Percentiles rank a stretch among this genome's conserved stretches.
Evolutionary conservation across 2,329 filamentous ascomycete species (phyloP).

Genomic region (Fusarium fracticaudum): DNA sequence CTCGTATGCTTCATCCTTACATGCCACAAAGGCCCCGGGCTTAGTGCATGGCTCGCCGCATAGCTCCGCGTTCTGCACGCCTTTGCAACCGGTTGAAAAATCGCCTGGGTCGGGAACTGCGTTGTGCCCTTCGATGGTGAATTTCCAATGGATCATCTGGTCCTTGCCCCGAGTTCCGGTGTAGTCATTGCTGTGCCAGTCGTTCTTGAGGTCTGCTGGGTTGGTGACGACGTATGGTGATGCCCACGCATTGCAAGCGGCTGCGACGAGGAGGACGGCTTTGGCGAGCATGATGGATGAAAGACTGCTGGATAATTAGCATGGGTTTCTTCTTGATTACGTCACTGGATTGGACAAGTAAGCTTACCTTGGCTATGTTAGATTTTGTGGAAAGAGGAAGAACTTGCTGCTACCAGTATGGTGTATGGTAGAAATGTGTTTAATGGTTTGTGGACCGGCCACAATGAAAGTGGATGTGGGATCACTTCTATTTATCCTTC

Average conservation of each 20-base stretch:
- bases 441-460: fast-evolving
- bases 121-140: not conserved
- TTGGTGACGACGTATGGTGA: not conserved
- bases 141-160: not conserved
- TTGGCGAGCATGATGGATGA: not conserved
- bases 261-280: not conserved
- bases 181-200: not conserved
- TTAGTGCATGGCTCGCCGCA: not conserved
- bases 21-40: not conserved
- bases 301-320: too few relatives aligned
- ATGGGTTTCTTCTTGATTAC: fast-evolving
- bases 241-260: not conserved
- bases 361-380: fast-evolving
- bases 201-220: not conserved
- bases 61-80: not conserved
- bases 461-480: too few relatives aligned
- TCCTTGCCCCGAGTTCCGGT: not conserved
- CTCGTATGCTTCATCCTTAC: not conserved
- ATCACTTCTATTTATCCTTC: not conserved
- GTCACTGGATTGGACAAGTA: fast-evolving
- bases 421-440: not conserved
- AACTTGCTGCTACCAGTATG: not conserved
- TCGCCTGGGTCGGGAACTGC: not conserved
- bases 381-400: fast-evolving
- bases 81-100: not conserved